Conservation (phyloP, 768 basidiomycete species). For the Fistulinella prunicolor region DNA sequence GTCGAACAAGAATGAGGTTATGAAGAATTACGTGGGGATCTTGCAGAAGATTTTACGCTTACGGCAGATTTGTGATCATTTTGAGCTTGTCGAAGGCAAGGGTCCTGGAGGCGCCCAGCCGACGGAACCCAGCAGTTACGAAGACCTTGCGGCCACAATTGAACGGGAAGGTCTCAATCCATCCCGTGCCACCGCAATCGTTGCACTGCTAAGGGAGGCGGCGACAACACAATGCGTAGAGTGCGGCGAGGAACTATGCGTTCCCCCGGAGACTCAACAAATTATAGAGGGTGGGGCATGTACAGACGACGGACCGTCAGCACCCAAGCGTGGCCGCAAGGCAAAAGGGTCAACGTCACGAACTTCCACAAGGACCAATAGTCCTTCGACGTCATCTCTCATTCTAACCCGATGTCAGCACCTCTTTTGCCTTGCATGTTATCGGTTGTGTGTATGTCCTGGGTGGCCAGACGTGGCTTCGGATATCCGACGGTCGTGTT, state of each 20-base stretch:
- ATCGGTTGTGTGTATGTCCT: slow-evolving; percentile 72
- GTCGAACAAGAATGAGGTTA: slow-evolving; percentile 84
- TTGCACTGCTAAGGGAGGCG: slow-evolving; percentile 81
- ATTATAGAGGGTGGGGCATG: slow-evolving; percentile 40
- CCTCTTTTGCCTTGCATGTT: slow-evolving; percentile 86
- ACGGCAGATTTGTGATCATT: slow-evolving; percentile 98
- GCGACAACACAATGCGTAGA: slow-evolving; percentile 87
- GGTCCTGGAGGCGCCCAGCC: slow-evolving; percentile 43
- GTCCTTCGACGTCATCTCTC: slow-evolving; percentile 60
- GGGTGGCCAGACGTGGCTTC: slow-evolving; percentile 73
- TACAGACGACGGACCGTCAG: slow-evolving; percentile 50
- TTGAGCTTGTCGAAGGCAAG: slow-evolving; percentile 80
- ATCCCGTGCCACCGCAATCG: slow-evolving; percentile 74
- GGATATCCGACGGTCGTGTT: slow-evolving; percentile 62
- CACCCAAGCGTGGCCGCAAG: slow-evolving; percentile 52
- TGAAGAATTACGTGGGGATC: slow-evolving; percentile 98
- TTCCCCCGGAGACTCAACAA: slow-evolving; percentile 42
- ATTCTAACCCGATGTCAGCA: slow-evolving; percentile 93
- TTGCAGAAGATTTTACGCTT: slow-evolving; percentile 94
- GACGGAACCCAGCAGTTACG: slow-evolving; percentile 58
- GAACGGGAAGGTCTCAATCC: slow-evolving; percentile 74
- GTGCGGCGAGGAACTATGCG: slow-evolving; percentile 75
- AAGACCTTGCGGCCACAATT: slow-evolving; percentile 77
- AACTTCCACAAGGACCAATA: slow-evolving; percentile 69
- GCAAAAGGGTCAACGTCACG: slow-evolving; percentile 58